phyloP scores from a whole-genome alignment of 192 early-diverging fungal genomes.

The Chytriomyces sp. region DNA sequence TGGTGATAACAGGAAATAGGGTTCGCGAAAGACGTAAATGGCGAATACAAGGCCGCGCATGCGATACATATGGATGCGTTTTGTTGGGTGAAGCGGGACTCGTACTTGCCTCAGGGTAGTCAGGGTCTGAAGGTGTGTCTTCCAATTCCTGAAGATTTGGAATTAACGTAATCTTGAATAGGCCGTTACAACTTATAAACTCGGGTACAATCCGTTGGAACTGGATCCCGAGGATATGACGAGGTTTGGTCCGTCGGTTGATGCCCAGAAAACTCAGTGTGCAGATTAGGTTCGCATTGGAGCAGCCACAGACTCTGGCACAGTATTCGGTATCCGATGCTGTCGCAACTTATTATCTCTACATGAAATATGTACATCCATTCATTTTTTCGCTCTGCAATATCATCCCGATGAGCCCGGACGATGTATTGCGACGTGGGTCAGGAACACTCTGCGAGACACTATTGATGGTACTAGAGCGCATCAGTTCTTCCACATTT shows the following conservation, averaged over 20 bases:
- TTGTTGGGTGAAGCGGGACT: slow-evolving; percentile 98
- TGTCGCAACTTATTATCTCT: slow-evolving; percentile 98
- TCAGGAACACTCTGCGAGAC: slow-evolving; percentile 96
- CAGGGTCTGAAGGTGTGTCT: slow-evolving; percentile 82
- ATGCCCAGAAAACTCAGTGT: slow-evolving; percentile 9
- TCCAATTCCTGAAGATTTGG: not conserved
- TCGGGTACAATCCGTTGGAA: slow-evolving; percentile 98
- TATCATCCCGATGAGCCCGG: slow-evolving; percentile 96
- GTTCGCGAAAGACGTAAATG: slow-evolving; percentile 74
- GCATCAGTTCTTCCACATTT: not conserved
- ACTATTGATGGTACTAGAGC: slow-evolving; percentile 81
- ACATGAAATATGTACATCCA: slow-evolving; percentile 99
- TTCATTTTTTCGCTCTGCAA: slow-evolving; percentile 99
- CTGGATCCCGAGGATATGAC: slow-evolving; percentile 99
- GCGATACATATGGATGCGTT: slow-evolving; percentile 96
- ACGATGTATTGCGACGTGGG: slow-evolving; percentile 95
- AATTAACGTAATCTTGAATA: slow-evolving; percentile 22
- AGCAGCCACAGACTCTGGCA: slow-evolving; percentile 89
- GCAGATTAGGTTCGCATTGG: slow-evolving; percentile 72
- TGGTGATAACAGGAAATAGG: slow-evolving; percentile 78
- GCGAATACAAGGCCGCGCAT: slow-evolving; percentile 85
- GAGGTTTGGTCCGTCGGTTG: slow-evolving; percentile 36
- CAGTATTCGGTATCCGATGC: slow-evolving; percentile 99
- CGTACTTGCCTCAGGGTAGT: slow-evolving; percentile 94
- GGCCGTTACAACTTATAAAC: slow-evolving; percentile 92